Conservation (phyloP, 495 filamentous ascomycete genomes). For the Penicillium simplicissimum region DNA sequence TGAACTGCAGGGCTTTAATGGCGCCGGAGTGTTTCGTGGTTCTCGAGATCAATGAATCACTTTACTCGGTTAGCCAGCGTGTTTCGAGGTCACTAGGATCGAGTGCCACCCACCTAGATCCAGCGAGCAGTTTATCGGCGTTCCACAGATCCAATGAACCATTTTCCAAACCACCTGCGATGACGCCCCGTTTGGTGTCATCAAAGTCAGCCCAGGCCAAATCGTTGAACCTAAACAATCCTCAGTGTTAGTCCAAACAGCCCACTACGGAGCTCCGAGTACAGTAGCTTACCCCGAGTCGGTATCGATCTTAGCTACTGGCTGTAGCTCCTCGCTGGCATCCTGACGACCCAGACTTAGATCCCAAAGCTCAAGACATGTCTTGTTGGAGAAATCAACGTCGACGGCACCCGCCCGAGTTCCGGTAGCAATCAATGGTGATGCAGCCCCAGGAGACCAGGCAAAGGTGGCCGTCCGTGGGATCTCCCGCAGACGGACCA, state of each 20-base stretch:
- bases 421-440: slow-evolving; percentile 88
- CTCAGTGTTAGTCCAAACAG: slow-evolving; percentile 13
- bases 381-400: slow-evolving; percentile 96
- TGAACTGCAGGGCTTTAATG: slow-evolving; percentile 96
- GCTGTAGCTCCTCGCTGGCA: slow-evolving; percentile 79
- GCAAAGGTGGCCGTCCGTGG: slow-evolving; percentile 95
- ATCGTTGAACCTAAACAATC: slow-evolving; percentile 78
- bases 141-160: slow-evolving; percentile 96
- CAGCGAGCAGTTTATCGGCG: slow-evolving; percentile 77
- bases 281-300: slow-evolving; percentile 74
- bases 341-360: slow-evolving; percentile 72
- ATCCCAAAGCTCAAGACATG: slow-evolving; percentile 96
- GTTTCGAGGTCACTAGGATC: slow-evolving; percentile 10
- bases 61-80: slow-evolving; percentile 36
- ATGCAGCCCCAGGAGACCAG: slow-evolving; percentile 78
- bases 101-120: slow-evolving; percentile 49
- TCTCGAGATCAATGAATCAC: slow-evolving; percentile 78
- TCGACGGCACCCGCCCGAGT: slow-evolving; percentile 93
- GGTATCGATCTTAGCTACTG: slow-evolving; percentile 76
- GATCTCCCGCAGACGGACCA: slow-evolving; percentile 95
- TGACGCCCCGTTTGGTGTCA: slow-evolving; percentile 76
- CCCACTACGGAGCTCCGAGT: background rate
- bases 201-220: slow-evolving; percentile 88
- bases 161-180: slow-evolving; percentile 94
- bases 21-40: slow-evolving; percentile 91